Evolutionary conservation across 176 grass and related monocot genomes (phyloP).

Genomic region (Aegilops tauschii): DNA sequence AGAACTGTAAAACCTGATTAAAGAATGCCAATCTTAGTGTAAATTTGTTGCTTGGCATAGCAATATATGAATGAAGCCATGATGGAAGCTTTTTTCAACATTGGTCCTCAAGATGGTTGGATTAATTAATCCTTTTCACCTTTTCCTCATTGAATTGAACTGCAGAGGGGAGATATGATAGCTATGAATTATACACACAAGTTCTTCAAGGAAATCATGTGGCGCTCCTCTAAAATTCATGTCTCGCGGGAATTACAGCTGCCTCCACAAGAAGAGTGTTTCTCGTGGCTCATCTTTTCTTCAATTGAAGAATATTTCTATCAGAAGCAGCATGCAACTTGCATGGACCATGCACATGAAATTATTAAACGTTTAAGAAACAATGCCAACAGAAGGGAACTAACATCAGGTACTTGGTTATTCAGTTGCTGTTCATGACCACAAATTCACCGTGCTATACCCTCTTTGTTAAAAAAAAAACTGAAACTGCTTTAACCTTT

Average conservation of each 20-base stretch:
- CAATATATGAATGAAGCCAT: slow-evolving; percentile 7
- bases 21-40: neutral
- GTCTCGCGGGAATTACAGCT: slow-evolving; percentile 77
- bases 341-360: slow-evolving; percentile 85
- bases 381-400: slow-evolving; percentile 44
- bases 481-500: slow-evolving; percentile 2
- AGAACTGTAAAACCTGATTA: slow-evolving; percentile 12
- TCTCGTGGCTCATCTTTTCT: slow-evolving; percentile 84
- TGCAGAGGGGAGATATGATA: slow-evolving; percentile 61
- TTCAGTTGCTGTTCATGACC: neutral
- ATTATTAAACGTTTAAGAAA: slow-evolving; percentile 85
- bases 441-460: neutral
- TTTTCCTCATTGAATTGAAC: slow-evolving; percentile 35
- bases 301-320: slow-evolving; percentile 98
- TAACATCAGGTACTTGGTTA: slow-evolving; percentile 42
- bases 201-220: slow-evolving; percentile 90
- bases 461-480: slow-evolving; percentile 1
- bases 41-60: neutral
- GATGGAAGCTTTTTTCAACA: slow-evolving; percentile 12
- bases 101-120: slow-evolving; percentile 23
- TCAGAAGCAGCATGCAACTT: slow-evolving; percentile 89
- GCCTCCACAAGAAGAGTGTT: slow-evolving; percentile 82
- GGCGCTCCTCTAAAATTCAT: slow-evolving; percentile 97
- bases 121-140: slow-evolving; percentile 29
- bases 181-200: slow-evolving; percentile 84